Base-by-base conservation (phyloP, 148 eudicot genomes). In the Rhododendron kiyosumense region DNA sequence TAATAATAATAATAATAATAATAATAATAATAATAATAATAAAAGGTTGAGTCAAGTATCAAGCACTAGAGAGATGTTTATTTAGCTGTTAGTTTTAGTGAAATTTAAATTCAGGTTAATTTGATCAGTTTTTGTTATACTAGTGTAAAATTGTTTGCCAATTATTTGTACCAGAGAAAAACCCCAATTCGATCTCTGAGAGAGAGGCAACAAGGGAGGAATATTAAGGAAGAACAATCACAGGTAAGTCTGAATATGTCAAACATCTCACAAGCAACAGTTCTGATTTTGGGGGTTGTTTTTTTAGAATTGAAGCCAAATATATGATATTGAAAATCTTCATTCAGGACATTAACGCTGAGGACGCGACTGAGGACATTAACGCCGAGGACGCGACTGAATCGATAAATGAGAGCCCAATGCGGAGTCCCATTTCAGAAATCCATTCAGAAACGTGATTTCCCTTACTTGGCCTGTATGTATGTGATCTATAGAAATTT, bases 181-280 rank as follows among this genome's bases (percentile, higher is more conserved):
- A 89, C 95, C 24, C 94, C 94, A 22, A 90, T 93, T 89, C 92
- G 91, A 69, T 92, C 98, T 1, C 36, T 95, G 83, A 90, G 98
- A 84, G 93, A 91, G 65, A 94, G 81, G 85, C 90, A 89, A 82
- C 63, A 82, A 76, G 90, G 87, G 48, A 89, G 89, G 88, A 91
- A 82, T 91, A 88, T 32, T 45, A 89, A 81, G 38, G 87, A 84
- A 78, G 82, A 79, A 11, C 90, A 83, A 85, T 61, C 63, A 46
- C 86, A 93, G 92, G 94, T 76, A 83, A 82, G 83, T 54, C 6
- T 28, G 36, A 28, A 28, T 69, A 26, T 13, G 34, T n/a, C 7
- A 86, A 38, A n/a, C 7, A 22, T 74, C 24, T 52, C 14, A 26
- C 36, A 8, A 34, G 41, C 24, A 24, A 34, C 10, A 54, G 15